These are phyloP conservation scores for Takashimella tepidaria DNA, from an alignment of 1,284 basidiomycete genomes.

Conservation along the genomic window DNA sequence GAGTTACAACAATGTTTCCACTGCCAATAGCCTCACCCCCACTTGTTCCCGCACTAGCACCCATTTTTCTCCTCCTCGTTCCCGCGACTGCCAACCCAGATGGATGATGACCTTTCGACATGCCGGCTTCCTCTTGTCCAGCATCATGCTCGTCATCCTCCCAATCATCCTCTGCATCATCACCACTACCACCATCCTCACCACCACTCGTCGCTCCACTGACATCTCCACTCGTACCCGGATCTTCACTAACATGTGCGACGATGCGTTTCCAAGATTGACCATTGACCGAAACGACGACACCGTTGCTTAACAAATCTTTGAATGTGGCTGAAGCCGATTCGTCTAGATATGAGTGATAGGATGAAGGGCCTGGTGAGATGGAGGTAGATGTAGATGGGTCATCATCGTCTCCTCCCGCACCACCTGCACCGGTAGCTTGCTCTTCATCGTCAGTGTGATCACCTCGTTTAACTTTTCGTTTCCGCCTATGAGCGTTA, in stretches of 20 bases:
- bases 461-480: constrained; percentile 11
- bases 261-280: constrained; percentile 46
- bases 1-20: neutral
- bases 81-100: constrained; percentile 2
- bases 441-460: constrained; percentile 35
- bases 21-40: constrained; percentile 12
- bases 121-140: constrained; percentile 13
- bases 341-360: constrained; percentile 6
- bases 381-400: constrained; percentile 14
- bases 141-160: constrained; percentile 22
- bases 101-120: neutral
- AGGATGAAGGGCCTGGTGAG: constrained; percentile 11
- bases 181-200: constrained; percentile 1
- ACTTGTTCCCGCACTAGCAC: constrained; percentile 15
- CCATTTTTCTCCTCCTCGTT: constrained; percentile 15
- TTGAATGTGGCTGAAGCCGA: constrained; percentile 34
- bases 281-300: constrained; percentile 46
- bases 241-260: constrained; percentile 45
- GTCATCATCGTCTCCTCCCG: constrained; percentile 35
- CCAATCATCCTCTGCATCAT: constrained; percentile 9
- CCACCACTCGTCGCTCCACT: neutral
- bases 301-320: constrained; percentile 45
- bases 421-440: constrained; percentile 24
- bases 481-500: constrained; percentile 3
- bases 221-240: constrained; percentile 23